Base-by-base conservation (phyloP, 2,329 filamentous ascomycete species). In the Venturiaceae sp. region DNA sequence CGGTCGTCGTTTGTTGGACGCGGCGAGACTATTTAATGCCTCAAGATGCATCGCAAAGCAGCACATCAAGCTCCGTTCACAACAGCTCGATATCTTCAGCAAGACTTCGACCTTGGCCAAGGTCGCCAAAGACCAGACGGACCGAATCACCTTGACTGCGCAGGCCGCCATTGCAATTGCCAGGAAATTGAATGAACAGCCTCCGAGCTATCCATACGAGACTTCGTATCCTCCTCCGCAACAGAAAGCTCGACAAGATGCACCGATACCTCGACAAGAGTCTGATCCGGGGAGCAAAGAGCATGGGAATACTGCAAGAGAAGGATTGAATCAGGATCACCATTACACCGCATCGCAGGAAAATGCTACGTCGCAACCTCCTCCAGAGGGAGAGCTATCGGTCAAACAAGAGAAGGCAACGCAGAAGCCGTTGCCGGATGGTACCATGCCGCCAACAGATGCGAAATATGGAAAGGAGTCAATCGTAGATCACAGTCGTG, bases 91-190 rank as follows among this genome's bases (percentile, higher is more conserved):
- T 67, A 70, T 83, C 53, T 87, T 82, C 69, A 83, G 74, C 54
- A 77, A 80, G 63, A 87, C 85, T 0, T 88, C 85, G 2, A 82
- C 81, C 32, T 69, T 88, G 53, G 81, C 83, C 30, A 84, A 82
- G 67, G 80, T 81, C 14, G 75, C 86, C 58, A 83, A 83, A 68
- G 76, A 68, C 55, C 83, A 86, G 70, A 81, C 80, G 1, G 82
- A 85, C 62, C 77, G 81, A 58, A 70, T 86, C 54, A 83, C 83
- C 1, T 72, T 85, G 55, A 85, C 83, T 19, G 77, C 79, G 37
- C 77, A 80, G 64, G 84, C 84, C 44, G 83, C 83, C 21, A 77
- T 81, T 36, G 79, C 80, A 55, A 74, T 87, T 55, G 80, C 79
- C 14, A 77, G 78, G 62, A 76, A 82, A 55, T 77, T 86, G 66